Evolutionary conservation across 1,139 yeast genomes (phyloP).

Genomic region (Arxiozyma slooffiae): DNA sequence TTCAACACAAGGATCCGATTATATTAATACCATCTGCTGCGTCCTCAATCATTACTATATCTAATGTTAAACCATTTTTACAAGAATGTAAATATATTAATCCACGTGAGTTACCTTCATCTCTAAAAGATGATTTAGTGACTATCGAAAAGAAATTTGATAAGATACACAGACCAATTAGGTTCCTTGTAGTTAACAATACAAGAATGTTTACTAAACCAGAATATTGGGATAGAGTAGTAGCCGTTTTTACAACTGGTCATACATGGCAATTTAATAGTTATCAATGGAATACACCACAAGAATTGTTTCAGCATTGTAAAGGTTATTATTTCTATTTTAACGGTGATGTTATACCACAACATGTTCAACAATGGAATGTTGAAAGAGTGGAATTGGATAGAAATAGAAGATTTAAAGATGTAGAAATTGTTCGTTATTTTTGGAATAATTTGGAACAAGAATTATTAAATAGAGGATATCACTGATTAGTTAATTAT

Average conservation of each 20-base stretch:
- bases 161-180: conserved; percentile 26
- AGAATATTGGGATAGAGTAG: conserved; percentile 94
- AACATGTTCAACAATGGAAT: conserved; percentile 75
- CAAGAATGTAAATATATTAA: conserved; percentile 66
- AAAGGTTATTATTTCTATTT: conserved; percentile 74
- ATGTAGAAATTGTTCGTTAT: conserved; percentile 72
- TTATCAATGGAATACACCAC: conserved; percentile 77
- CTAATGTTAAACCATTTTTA: conserved; percentile 72
- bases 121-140: conserved; percentile 21
- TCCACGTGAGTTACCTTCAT: conserved; percentile 34
- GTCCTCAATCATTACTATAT: conserved; percentile 72
- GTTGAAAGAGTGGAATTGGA: conserved; percentile 70
- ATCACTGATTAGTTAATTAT: conserved; percentile 10
- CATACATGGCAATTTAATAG: conserved; percentile 93
- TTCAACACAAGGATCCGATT: conserved; percentile 63
- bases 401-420: conserved; percentile 76
- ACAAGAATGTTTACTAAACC: conserved; percentile 86
- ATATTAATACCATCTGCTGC: conserved; percentile 91
- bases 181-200: conserved; percentile 59
- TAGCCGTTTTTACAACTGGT: conserved; percentile 93
- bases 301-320: conserved; percentile 67
- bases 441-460: conserved; percentile 74
- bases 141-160: conserved; percentile 29
- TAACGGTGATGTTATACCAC: conserved; percentile 72
- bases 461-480: conserved; percentile 43